Evolutionary conservation across 305 asterid genomes (phyloP).

Genomic region (Fraxinus paxiana): DNA sequence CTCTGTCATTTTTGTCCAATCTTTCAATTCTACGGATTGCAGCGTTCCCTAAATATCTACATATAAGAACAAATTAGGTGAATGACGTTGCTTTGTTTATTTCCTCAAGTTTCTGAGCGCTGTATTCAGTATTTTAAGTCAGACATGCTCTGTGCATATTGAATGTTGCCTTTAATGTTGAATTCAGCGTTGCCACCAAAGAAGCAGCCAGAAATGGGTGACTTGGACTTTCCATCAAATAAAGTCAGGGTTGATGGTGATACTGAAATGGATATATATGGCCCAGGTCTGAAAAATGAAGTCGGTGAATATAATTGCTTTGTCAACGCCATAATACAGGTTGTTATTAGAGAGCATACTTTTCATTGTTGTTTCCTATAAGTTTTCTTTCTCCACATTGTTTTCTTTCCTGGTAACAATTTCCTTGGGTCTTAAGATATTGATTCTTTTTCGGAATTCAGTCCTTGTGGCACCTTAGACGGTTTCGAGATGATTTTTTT

Average conservation of each 20-base stretch:
- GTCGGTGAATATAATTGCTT: conserved; percentile 92
- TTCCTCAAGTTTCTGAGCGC: not conserved
- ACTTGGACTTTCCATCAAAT: conserved; percentile 34
- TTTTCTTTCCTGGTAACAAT: conserved; percentile 14
- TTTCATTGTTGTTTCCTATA: conserved; percentile 10
- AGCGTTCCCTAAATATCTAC: conserved; percentile 1
- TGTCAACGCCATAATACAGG: conserved; percentile 95
- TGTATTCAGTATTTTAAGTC: conserved; percentile 20
- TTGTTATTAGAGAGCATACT: conserved; percentile 29
- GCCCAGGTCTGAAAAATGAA: conserved; percentile 87
- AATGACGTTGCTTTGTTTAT: not conserved
- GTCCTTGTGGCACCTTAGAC: conserved; percentile 88
- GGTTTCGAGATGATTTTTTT: conserved; percentile 78
- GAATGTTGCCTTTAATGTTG: conserved; percentile 36
- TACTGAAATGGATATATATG: conserved; percentile 55
- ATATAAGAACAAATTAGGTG: not conserved
- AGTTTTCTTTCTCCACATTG: conserved; percentile 17
- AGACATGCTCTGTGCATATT: conserved; percentile 49
- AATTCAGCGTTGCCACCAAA: conserved; percentile 29
- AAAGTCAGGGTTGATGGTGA: conserved; percentile 35
- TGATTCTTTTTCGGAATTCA: conserved; percentile 33
- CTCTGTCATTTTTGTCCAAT: conserved; percentile 2
- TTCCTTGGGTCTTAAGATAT: conserved; percentile 20
- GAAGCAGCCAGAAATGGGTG: conserved; percentile 34
- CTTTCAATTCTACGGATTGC: conserved; percentile 8